A percentile compares a stretch with the other conserved stretches of the same genome.
phyloP scores from a whole-genome alignment of 768 basidiomycete genomes.

The Trametes punicea region DNA sequence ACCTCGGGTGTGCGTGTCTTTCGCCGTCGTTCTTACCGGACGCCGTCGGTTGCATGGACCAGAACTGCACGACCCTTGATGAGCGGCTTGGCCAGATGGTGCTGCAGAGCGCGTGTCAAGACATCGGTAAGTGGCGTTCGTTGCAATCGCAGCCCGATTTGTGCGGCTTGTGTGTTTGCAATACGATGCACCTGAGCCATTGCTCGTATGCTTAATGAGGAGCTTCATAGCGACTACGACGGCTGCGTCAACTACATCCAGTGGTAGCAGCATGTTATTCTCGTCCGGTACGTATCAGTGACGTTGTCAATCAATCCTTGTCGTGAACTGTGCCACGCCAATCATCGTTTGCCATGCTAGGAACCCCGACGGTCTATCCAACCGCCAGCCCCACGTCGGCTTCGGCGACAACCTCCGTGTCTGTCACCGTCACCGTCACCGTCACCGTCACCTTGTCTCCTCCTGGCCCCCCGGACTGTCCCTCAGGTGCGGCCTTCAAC shows the following conservation, averaged over 20 bases:
- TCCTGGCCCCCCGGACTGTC: not conserved
- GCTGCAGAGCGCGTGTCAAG: slow-evolving; percentile 7
- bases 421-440: too few species aligned
- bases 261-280: slow-evolving; percentile 5
- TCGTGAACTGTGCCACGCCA: too few species aligned
- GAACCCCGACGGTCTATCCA: not conserved
- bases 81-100: slow-evolving; percentile 8
- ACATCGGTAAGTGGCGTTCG: not conserved
- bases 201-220: not conserved
- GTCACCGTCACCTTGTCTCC: not conserved
- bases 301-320: too few species aligned
- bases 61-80: slow-evolving; percentile 10
- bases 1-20: slow-evolving; percentile 19
- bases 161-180: not conserved
- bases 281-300: slow-evolving; percentile 2
- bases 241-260: not conserved
- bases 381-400: not conserved
- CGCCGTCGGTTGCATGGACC: slow-evolving; percentile 18
- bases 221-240: not conserved
- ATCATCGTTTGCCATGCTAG: not conserved
- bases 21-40: slow-evolving; percentile 15
- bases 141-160: too few species aligned
- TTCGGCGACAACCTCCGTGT: not conserved
- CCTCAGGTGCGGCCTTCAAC: not conserved
- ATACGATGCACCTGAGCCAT: too few species aligned